These are phyloP conservation scores for Exophiala calicioides DNA, from an alignment of 2,329 filamentous ascomycete genomes.

Conservation along the genomic window DNA sequence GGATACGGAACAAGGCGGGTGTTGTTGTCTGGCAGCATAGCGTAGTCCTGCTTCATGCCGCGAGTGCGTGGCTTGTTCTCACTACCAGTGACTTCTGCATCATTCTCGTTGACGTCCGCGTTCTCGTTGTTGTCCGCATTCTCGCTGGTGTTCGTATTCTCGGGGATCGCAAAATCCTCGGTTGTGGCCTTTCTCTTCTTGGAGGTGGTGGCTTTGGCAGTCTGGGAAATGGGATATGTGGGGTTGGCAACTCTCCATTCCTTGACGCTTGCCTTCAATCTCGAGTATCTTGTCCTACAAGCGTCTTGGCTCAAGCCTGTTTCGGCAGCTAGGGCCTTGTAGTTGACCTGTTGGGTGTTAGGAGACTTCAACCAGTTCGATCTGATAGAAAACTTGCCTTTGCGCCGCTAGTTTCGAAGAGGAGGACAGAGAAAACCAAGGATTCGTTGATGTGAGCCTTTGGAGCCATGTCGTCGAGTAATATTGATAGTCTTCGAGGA, in stretches of 20 bases:
- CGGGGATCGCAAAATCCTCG: no score
- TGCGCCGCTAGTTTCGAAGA: slow-evolving; percentile 42
- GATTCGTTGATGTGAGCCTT: slow-evolving; percentile 43
- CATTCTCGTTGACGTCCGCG: neutral
- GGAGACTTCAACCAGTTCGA: neutral
- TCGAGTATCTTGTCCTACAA: slow-evolving; percentile 43
- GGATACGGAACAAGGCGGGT: neutral
- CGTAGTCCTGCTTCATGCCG: slow-evolving; percentile 10
- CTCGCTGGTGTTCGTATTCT: neutral
- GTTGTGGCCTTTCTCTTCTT: slow-evolving; percentile 9
- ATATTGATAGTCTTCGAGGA: no score
- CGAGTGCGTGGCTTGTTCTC: no score
- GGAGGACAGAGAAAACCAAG: slow-evolving; percentile 47
- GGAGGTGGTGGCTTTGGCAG: neutral
- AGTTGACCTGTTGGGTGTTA: slow-evolving; percentile 40
- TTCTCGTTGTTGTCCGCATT: slow-evolving; percentile 8
- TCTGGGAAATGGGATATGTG: no score
- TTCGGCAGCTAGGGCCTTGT: slow-evolving; percentile 37
- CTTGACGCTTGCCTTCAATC: slow-evolving; percentile 36
- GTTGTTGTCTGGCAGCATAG: neutral
- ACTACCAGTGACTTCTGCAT: neutral
- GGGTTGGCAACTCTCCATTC: no score
- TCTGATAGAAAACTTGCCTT: slow-evolving; percentile 34
- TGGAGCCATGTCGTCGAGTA: slow-evolving; percentile 43
- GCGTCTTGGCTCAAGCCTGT: slow-evolving; percentile 40